phyloP scores from a whole-genome alignment of 805 yeast species.

The Kluyveromyces dobzhanskii region DNA sequence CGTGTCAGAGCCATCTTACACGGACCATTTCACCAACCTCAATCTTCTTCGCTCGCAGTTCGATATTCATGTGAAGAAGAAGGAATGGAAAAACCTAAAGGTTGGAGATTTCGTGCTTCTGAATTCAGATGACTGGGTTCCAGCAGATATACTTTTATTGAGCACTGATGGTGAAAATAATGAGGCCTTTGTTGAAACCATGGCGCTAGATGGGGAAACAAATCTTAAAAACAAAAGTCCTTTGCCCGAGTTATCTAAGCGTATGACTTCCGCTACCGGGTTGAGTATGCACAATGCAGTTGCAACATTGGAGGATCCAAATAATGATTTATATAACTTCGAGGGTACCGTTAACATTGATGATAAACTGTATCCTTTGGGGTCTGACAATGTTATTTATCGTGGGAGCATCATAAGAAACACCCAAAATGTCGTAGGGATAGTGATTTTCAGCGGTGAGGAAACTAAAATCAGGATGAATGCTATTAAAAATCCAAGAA shows the following conservation, averaged over 20 bases:
- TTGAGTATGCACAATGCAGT: constrained; percentile 43
- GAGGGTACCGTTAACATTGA: constrained; percentile 61
- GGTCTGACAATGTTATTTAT: constrained; percentile 76
- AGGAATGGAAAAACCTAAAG: constrained; percentile 63
- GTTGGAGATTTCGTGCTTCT: constrained; percentile 85
- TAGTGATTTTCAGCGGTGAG: constrained; percentile 90
- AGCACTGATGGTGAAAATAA: constrained; percentile 53
- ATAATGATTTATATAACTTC: constrained; percentile 80
- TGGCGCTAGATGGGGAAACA: constrained; percentile 97
- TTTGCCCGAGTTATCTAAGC: constrained; percentile 50
- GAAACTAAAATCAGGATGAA: constrained; percentile 95
- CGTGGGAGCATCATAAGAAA: constrained; percentile 88
- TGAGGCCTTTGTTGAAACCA: constrained; percentile 80
- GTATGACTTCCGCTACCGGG: constrained; percentile 41
- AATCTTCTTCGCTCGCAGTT: constrained; percentile 10
- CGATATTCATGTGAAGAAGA: constrained; percentile 18
- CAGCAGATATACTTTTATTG: constrained; percentile 78
- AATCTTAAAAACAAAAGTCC: constrained; percentile 73
- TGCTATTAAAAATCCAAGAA: constrained; percentile 80
- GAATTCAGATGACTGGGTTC: constrained; percentile 81
- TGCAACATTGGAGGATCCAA: constrained; percentile 82
- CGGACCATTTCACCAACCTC: constrained; percentile 16
- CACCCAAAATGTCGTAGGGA: constrained; percentile 63
- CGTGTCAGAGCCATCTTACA: not conserved
- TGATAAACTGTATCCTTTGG: constrained; percentile 47